Evolutionary conservation across 2,329 filamentous ascomycete species (phyloP).

Genomic region (Boeremia lycopersici): DNA sequence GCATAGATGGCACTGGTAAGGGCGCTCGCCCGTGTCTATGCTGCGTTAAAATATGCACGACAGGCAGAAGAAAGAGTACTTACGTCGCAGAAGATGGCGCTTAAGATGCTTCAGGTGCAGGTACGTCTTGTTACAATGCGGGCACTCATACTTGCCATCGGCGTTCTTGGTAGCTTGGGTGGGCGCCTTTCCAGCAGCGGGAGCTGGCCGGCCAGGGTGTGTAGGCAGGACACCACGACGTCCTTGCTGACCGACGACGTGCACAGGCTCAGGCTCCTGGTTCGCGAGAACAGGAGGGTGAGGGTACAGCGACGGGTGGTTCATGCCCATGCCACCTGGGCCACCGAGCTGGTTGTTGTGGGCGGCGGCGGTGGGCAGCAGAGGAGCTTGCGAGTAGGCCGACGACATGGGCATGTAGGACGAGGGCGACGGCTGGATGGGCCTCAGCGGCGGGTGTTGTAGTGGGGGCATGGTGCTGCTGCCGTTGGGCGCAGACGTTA

Average conservation of each 20-base stretch:
- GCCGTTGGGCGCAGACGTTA: constrained; percentile 38
- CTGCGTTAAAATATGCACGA: constrained; percentile 42
- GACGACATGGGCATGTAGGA: constrained; percentile 41
- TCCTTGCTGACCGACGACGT: constrained; percentile 94
- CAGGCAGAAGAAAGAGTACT: constrained; percentile 55
- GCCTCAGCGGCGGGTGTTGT: constrained; percentile 46
- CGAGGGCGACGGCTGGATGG: constrained; percentile 46
- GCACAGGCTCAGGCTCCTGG: constrained; percentile 69
- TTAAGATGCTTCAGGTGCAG: constrained; percentile 97
- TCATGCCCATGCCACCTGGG: constrained; percentile 44
- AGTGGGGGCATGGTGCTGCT: constrained; percentile 43
- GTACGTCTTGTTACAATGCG: constrained; percentile 98
- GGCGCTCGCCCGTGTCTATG: constrained; percentile 92
- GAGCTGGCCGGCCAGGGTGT: constrained; percentile 82
- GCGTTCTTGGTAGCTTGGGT: constrained; percentile 93
- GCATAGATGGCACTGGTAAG: constrained; percentile 97
- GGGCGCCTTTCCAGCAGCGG: constrained; percentile 78
- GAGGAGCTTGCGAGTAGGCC: constrained; percentile 44
- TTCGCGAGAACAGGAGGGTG: constrained; percentile 46
- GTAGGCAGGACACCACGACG: constrained; percentile 90
- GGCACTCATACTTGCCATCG: constrained; percentile 97
- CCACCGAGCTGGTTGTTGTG: constrained; percentile 45
- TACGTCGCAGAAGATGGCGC: constrained; percentile 92
- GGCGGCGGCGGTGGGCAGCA: constrained; percentile 42
- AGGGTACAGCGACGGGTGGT: constrained; percentile 46